Evolutionary conservation across 495 filamentous ascomycete species (phyloP), one percentile per base, ranked within the genome.

Genomic region (Talaromyces stipitatus): DNA sequence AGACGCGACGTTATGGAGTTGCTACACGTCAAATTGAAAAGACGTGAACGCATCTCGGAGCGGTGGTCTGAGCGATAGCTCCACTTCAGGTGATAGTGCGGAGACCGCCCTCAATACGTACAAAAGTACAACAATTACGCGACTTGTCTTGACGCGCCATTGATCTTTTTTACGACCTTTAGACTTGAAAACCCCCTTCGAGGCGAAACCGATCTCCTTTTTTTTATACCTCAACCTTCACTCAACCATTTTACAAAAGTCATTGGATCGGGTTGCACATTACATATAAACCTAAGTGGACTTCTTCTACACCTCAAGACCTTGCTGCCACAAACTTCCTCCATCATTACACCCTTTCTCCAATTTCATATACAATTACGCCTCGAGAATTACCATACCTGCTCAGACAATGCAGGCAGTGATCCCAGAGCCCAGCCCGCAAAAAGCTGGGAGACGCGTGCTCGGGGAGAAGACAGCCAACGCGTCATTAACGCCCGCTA

Each of bases 381-480:
- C 2, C 14, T 20, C 26, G 12, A 12, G 48, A 51, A 29, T 2
- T 30, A 16, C 16, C 16, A 16, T 1, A 51, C n/a, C 2, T 18
- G 16, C 29, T 29, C 23, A 4, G 2, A 62, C 6, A 38, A 72
- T 73, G 71, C 64, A 69, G 36, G 56, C 66, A 2, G 61, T 64
- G 22, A 53, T 61, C 54, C 48, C 64, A 22, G 66, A 64, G 48
- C 59, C 65, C 59, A 76, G 69, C 61, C 72, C 74, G 4, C 55
- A 72, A 52, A 77, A 76, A 60, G 70, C 74, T 20, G 73, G 69
- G 36, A 66, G 74, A 58, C 74, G 69, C 22, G 68, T 77, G 27
- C 71, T 77, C 54, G 71, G 74, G 27, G 72, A 74, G 50, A 77
- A 74, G 60, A 68, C 69, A 59, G 57, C 66, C 64, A 77, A 77